These are phyloP conservation scores for Cercophora newfieldiana DNA, from an alignment of 495 filamentous ascomycete species.

Conservation along the genomic window DNA sequence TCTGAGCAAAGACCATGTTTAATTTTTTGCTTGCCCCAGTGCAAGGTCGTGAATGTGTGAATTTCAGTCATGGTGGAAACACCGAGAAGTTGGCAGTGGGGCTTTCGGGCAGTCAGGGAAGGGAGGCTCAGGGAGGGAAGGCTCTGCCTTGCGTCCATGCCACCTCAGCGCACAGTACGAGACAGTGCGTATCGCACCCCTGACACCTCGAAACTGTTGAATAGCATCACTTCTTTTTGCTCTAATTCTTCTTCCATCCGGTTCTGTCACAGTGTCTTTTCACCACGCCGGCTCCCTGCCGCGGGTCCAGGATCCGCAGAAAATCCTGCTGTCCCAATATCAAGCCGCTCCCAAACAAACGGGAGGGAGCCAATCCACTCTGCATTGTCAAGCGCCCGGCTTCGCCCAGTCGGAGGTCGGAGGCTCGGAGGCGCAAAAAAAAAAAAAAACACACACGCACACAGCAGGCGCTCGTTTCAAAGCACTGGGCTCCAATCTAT, in stretches of 20 bases:
- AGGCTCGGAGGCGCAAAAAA: too few relatives aligned
- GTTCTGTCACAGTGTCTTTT: background rate
- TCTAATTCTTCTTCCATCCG: background rate
- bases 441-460: too few relatives aligned
- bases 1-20: background rate
- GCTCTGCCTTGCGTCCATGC: background rate
- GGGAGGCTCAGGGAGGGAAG: background rate
- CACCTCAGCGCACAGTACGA: background rate
- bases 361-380: background rate
- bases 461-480: constrained; percentile 7
- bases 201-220: background rate
- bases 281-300: too few relatives aligned
- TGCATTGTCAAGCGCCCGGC: background rate
- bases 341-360: constrained; percentile 12
- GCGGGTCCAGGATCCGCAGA: constrained; percentile 7
- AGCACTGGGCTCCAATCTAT: constrained; percentile 11
- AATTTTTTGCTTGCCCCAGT: background rate
- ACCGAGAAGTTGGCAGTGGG: background rate
- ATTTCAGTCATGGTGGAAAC: background rate
- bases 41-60: background rate
- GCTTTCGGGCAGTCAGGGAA: background rate
- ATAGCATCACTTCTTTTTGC: background rate
- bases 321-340: constrained; percentile 9
- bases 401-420: background rate
- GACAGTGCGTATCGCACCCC: background rate